These are phyloP conservation scores for Sporothrix luriei DNA, from an alignment of 2,329 filamentous ascomycete species.

Conservation along the genomic window DNA sequence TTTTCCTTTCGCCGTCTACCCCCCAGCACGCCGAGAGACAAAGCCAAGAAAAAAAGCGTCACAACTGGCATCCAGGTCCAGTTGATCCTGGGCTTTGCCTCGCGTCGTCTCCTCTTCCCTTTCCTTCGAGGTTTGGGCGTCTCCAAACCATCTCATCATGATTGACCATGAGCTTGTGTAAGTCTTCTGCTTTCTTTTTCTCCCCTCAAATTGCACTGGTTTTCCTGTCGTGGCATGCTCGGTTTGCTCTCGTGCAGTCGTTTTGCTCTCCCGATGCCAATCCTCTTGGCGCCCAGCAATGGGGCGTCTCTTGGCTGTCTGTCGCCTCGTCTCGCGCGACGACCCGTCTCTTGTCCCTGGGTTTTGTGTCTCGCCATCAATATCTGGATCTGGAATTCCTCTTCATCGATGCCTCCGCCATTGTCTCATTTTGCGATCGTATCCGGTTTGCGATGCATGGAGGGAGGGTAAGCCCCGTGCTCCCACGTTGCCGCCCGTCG, in stretches of 20 bases:
- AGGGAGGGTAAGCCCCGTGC: not conserved
- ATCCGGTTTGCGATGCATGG: not conserved
- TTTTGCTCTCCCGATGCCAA: slow-evolving; percentile 14
- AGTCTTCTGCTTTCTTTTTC: slow-evolving; percentile 16
- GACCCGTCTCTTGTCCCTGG: slow-evolving; percentile 19
- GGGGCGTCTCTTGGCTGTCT: slow-evolving; percentile 29
- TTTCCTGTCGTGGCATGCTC: not conserved
- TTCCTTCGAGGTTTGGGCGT: slow-evolving; percentile 32
- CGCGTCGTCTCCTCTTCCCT: not conserved
- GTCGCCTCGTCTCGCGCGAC: slow-evolving; percentile 30
- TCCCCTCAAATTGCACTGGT: not conserved
- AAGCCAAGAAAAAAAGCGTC: slow-evolving; percentile 32
- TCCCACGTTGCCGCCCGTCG: not conserved
- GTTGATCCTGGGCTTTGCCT: slow-evolving; percentile 29
- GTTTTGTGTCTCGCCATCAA: slow-evolving; percentile 6
- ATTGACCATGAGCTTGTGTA: slow-evolving; percentile 37
- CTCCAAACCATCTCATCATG: slow-evolving; percentile 36
- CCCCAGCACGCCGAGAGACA: slow-evolving; percentile 26
- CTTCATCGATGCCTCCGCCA: not conserved
- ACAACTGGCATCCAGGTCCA: slow-evolving; percentile 19
- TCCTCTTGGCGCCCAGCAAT: slow-evolving; percentile 32
- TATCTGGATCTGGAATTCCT: not conserved
- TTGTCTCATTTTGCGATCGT: not conserved
- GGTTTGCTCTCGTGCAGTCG: slow-evolving; percentile 11
- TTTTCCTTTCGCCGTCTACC: slow-evolving; percentile 26